Base-by-base conservation (phyloP, 2,329 filamentous ascomycete species). In the Fusarium buharicum region DNA sequence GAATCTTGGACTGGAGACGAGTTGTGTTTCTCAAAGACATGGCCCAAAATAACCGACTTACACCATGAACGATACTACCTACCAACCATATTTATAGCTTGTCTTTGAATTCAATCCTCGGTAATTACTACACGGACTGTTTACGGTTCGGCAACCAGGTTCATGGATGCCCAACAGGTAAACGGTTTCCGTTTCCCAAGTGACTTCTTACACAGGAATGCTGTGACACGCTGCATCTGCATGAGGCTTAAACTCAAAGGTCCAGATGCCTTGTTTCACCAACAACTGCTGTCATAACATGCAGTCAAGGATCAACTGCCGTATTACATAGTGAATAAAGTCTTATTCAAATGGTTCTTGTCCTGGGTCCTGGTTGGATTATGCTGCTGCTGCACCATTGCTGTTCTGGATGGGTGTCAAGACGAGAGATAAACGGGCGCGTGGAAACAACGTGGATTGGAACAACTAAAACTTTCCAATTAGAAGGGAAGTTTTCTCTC, bases 201-300 rank as follows among this genome's bases (percentile, higher is more conserved):
- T 47, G 37, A 17, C 17, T 20, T 33, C 14, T 38, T 31, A 22
- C 30, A 43, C 48, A 44, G 43, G 17, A 62, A 64, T 56, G 60
- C 30, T 57, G 55, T 61, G 41, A 51, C 33, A 58, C 51, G 39
- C 55, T 38, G 40, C 38, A 38, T 59, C 44, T 46, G 47, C 41
- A 62, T 38, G 45, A 44, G 49, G 55, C 55, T 64, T 58, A 41
- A 60, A 51, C 49, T 60, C 24, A 37, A 47, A 47, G 49, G 20
- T 34, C 36, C 27, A 64, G 41, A 49, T 50, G 50, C 46, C 31
- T 50, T 52, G 27, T 47, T 45, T 62, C 38, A 51, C 48, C 30
- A 22, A 39, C 51, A 50, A 28, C 18, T 58, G 37, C 37, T 34
- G 20, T 17, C 41, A 43, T 46, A 50, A 34, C 47, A 28, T 40